Base-by-base conservation (phyloP, 2,329 filamentous ascomycete species). In the Microsporum canis region DNA sequence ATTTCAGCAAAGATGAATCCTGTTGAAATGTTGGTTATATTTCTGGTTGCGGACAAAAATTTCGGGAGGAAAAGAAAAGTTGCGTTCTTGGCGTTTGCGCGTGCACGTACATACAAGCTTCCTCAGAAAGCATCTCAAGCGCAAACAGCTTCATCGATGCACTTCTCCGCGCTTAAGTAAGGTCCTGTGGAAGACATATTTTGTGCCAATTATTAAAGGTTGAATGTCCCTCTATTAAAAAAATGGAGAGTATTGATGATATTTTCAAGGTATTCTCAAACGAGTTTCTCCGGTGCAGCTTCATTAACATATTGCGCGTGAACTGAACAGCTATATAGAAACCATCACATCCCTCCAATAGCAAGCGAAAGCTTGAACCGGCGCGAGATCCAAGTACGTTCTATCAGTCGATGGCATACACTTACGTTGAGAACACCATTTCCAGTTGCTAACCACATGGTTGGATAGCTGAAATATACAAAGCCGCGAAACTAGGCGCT, bases 181-280 rank as follows among this genome's bases (percentile, higher is more conserved):
- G 17, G 17, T 1, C 17, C 17, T 23, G 17, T 1, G 17, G 17
- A 1, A 23, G 17, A 23, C 17, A 23, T 23, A 23, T 23, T 23
- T 31, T 45, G 41, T 10, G 23, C 5, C 23, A 10, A 5, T 29
- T 51, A 29, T 7, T 12, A 33, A 31, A 4, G 27, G 8, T 12
- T 8, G 5, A 12, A 27, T 14, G 27, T 29, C 23, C 6, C 36
- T 41, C 29, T 14, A 8, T 23, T 36, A 63, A 66, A 66, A 68
- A 60, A 47, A 85, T 84, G 82, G 79, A 81, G 29, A 83, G 79
- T 69, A 79, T 85, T 65, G 82, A 85, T 69, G 82, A 85, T 51
- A 78, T 86, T 14, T 85, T 86, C 75, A 84, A 78, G 69, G 77
- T 77, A 64, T 36, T 47, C n/a, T 12, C 23, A 23, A 5, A 7